Evolutionary conservation across 805 yeast species (phyloP).

Genomic region (Pichia ethanolica): DNA sequence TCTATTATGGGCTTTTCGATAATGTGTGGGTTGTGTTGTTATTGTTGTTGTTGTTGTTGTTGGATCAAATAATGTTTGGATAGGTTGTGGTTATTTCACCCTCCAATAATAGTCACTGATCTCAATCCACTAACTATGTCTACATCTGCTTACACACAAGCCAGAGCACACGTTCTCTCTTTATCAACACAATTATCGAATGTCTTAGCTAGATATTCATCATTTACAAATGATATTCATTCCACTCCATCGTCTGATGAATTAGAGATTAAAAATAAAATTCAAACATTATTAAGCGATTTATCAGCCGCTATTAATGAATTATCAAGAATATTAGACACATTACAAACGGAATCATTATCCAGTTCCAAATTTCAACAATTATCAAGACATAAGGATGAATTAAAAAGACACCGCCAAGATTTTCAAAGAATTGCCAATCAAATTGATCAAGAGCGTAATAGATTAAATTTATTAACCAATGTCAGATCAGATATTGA

Average conservation of each 20-base stretch:
- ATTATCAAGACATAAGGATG: slow-evolving; percentile 73
- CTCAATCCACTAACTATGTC: slow-evolving; percentile 7
- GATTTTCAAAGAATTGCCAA: slow-evolving; percentile 48
- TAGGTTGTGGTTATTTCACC: too few relatives aligned
- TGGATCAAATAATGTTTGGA: too few relatives aligned
- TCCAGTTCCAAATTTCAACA: slow-evolving; percentile 66
- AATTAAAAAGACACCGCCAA: slow-evolving; percentile 58
- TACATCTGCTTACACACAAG: slow-evolving; percentile 49
- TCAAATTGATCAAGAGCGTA: slow-evolving; percentile 55
- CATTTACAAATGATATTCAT: slow-evolving; percentile 36
- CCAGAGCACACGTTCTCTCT: slow-evolving; percentile 59
- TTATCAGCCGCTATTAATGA: slow-evolving; percentile 46
- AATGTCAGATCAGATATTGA: slow-evolving; percentile 70
- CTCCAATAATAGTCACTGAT: too few relatives aligned
- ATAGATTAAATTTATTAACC: slow-evolving; percentile 63
- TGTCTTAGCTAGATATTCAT: slow-evolving; percentile 44
- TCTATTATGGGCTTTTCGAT: too few relatives aligned
- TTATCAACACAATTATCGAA: slow-evolving; percentile 63
- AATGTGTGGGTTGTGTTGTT: too few relatives aligned
- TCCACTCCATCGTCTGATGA: slow-evolving; percentile 46
- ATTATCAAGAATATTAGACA: slow-evolving; percentile 43
- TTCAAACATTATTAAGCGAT: slow-evolving; percentile 45
- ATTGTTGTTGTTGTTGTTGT: too few relatives aligned
- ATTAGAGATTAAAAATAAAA: slow-evolving; percentile 32
- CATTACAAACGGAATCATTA: slow-evolving; percentile 21